Base-by-base conservation (phyloP, 257 asterid genomes). In the Oldenlandia corymbosa region DNA sequence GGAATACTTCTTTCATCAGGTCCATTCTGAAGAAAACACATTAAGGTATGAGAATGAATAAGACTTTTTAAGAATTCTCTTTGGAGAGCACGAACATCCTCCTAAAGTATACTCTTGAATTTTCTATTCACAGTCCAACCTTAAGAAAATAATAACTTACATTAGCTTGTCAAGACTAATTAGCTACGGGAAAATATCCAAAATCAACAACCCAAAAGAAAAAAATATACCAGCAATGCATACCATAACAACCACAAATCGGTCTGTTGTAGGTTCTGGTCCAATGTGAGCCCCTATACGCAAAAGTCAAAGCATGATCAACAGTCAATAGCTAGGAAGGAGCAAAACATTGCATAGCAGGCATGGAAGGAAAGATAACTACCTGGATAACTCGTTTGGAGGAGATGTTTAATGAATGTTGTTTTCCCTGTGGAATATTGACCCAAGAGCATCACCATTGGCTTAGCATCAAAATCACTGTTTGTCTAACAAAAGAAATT, bases 241-340 rank as follows among this genome's bases (percentile, higher is more conserved):
- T 84, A 92, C 99, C 97, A 89, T 92, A 73, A 92, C 99, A 65
- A 89, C 97, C 58, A 92, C 99, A 80, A 92, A 92, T 92, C 99
- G 85, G 75, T 92, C 99, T 0, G 99, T 92, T 28, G 99, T 92
- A 43, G 99, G 99, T 83, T 92, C 97, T 39, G 99, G 99, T 66
- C 99, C 99, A 73, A 92, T 92, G 68, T 89, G 99, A 78, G 97
- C 97, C 63, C 97, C 99, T 89, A 77, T 66, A 51, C n/a, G 58
- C 32, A 65, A 13, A 69, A 56, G 62, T 34, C 23, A 43, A 24
- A 13, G 10, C 52, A 39, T 51, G 61, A 32, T 68, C 52, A 59
- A 50, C 68, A 5, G 52, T 51, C 27, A 27, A 10, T n/a, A n/a
- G 34, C 7, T 57, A 49, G 9, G 42, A 50, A 34, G 28, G 30